Evolutionary conservation across 495 filamentous ascomycete species (phyloP).

Genomic region (Aspergillus funiculosus): DNA sequence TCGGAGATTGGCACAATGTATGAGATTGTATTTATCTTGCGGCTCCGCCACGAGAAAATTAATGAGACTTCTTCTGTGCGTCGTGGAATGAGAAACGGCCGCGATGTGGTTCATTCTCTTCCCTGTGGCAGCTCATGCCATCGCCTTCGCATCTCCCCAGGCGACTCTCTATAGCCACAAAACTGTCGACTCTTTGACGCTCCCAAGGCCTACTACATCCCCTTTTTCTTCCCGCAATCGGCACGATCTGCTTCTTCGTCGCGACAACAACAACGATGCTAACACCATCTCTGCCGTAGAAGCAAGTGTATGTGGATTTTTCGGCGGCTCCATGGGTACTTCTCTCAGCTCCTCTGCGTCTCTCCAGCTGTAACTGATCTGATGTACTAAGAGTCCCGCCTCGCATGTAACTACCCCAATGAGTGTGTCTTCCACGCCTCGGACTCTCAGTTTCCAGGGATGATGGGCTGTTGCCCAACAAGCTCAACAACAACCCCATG

Average conservation of each 20-base stretch:
- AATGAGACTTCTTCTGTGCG: too few species aligned
- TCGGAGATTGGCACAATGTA: too few species aligned
- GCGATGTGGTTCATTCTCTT: not conserved
- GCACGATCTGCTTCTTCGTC: not conserved
- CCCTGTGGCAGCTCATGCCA: not conserved
- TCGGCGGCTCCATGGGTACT: not conserved
- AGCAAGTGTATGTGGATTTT: slow-evolving; percentile 10
- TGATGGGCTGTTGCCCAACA: slow-evolving; percentile 12
- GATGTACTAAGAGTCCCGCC: not conserved
- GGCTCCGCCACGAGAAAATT: too few species aligned
- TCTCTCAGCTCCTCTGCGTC: too few species aligned
- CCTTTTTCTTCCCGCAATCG: too few species aligned
- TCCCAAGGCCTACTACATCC: not conserved
- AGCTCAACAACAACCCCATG: not conserved
- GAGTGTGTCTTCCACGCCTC: slow-evolving; percentile 11
- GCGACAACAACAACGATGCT: too few species aligned
- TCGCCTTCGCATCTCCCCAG: not conserved
- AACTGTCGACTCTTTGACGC: not conserved
- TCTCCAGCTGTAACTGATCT: not conserved
- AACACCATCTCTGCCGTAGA: slow-evolving; percentile 2
- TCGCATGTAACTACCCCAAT: slow-evolving; percentile 1
- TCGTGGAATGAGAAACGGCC: too few species aligned
- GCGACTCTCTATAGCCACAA: not conserved
- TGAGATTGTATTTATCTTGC: too few species aligned
- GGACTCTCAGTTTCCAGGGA: slow-evolving; percentile 4